Percentiles rank a stretch among this genome's conserved stretches.
Evolutionary conservation across 345 rosid genomes (phyloP).

Genomic region (Linum tenue): DNA sequence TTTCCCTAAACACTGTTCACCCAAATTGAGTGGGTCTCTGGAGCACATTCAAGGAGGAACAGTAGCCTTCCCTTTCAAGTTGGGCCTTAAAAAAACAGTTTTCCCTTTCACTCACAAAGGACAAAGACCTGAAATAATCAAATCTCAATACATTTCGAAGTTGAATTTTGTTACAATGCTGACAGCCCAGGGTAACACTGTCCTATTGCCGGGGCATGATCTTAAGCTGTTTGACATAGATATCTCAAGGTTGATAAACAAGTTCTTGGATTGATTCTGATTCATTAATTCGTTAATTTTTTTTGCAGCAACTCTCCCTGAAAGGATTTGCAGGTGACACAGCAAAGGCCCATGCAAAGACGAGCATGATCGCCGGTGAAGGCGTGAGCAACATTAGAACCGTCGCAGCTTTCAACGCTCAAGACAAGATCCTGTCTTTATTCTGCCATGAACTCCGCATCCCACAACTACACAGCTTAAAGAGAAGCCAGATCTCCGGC

Average conservation of each 20-base stretch:
- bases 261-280: conserved; percentile 10
- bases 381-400: conserved; percentile 98
- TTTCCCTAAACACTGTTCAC: background rate
- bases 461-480: conserved; percentile 69
- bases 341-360: conserved; percentile 98
- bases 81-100: background rate
- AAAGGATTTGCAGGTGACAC: conserved; percentile 99
- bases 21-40: background rate
- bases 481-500: conserved; percentile 80
- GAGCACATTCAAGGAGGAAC: background rate
- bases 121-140: background rate
- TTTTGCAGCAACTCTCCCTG: conserved; percentile 80
- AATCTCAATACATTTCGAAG: background rate
- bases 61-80: background rate
- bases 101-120: background rate
- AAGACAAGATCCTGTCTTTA: conserved; percentile 70
- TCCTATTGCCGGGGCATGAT: no score
- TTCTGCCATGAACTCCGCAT: conserved; percentile 72
- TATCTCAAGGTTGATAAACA: no score
- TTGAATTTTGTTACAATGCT: no score
- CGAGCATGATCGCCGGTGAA: conserved; percentile 99
- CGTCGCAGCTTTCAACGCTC: conserved; percentile 97
- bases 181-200: no score
- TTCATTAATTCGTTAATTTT: conserved; percentile 7
- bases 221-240: no score